Evolutionary conservation across 129 eudicot species (phyloP), one percentile per base, ranked within the genome.

Genomic region (Flaveria trinervia): DNA sequence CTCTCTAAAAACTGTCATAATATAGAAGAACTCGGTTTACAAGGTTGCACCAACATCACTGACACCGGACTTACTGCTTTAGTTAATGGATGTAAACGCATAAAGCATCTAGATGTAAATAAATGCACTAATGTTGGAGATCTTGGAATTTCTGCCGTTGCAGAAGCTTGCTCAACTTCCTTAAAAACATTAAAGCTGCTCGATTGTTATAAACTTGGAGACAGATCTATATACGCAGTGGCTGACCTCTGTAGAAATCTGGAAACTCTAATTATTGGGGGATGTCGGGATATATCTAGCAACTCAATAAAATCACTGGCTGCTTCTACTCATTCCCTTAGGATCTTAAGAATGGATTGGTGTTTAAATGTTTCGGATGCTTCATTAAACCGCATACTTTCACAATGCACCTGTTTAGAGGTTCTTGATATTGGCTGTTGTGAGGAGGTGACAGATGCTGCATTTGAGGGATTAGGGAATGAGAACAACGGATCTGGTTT

Each of bases 71-170:
- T 95, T 43, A 50, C 81, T 10, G 71, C 77, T 79, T 87, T 95
- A 51, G 96, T 85, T 41, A 78, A 77, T 8, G 97, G 97, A 28
- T 95, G 99, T 73, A 84, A 79, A 67, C 81, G 65, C 82, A 64
- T 95, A 48, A 89, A 82, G 26, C 83, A 86, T 76, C 74, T 95
- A 41, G 92, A 92, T 78, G 67, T 95, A 76, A 95, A 88, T 20
- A 95, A 92, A 66, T 95, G 99, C 89, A 89, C 82, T 48, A 89
- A 95, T 67, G 72, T 95, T 20, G 99, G 99, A 70, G 96, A 92
- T 75, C 25, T 68, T 8, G 99, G 94, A 48, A 79, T 95, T 59
- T 88, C 87, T 17, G 64, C 82, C 22, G 54, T 92, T 25, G 75
- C 97, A 3, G 77, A 83, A 81, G 89, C 95, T 64, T 95, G 97